These are phyloP conservation scores for Karstenula rhodostoma DNA, from an alignment of 2,329 filamentous ascomycete genomes.

Conservation along the genomic window DNA sequence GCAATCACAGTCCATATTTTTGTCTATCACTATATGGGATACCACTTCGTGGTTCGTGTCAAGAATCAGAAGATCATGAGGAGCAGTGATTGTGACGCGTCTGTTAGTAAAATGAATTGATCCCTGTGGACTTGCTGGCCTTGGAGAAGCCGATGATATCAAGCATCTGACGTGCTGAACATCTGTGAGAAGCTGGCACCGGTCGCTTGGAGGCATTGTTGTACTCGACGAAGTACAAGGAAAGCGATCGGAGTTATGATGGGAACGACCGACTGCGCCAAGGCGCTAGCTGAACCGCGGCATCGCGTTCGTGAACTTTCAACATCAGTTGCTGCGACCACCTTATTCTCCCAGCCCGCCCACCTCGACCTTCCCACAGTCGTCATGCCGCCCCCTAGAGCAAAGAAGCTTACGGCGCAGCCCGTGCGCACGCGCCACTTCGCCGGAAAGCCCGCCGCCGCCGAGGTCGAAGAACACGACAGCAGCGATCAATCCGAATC, in stretches of 20 bases:
- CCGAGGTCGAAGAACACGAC: slow-evolving; percentile 48
- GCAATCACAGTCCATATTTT: no score
- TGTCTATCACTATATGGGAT: no score
- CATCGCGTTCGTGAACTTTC: slow-evolving; percentile 11
- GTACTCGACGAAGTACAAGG: background rate
- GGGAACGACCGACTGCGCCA: background rate
- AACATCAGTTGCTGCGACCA: background rate
- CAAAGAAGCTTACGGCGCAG: slow-evolving; percentile 91
- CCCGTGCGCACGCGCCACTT: slow-evolving; percentile 81
- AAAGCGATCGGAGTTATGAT: background rate
- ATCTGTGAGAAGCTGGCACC: no score
- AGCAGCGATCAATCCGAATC: slow-evolving; percentile 59
- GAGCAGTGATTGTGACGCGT: no score
- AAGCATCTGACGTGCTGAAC: no score
- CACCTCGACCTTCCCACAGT: background rate
- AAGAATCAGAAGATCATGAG: no score
- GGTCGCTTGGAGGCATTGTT: no score
- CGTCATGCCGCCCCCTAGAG: slow-evolving; percentile 61
- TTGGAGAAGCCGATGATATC: no score
- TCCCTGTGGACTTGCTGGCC: no score
- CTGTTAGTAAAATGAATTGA: no score
- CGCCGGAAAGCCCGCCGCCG: slow-evolving; percentile 76
- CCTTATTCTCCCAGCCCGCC: background rate
- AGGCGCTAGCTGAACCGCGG: slow-evolving; percentile 11
- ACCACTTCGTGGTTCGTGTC: no score